Conservation (phyloP, 352 stramenopile species). For the Plasmopara muralis region DNA sequence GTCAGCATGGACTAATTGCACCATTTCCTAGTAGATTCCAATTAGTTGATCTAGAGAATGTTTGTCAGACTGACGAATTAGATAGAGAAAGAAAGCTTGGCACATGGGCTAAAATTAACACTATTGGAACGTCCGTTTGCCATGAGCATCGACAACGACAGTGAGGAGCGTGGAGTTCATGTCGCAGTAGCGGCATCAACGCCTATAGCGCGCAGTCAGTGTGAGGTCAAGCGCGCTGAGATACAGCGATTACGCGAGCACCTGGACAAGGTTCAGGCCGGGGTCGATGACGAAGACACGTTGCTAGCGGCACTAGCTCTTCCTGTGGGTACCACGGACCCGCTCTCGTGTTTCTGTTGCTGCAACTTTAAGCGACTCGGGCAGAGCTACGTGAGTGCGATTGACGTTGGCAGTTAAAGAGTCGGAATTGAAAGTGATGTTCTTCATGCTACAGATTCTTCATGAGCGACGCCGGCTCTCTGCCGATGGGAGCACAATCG, state of each 20-base stretch:
- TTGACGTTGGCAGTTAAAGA: neutral
- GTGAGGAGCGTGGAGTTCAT: constrained; percentile 10
- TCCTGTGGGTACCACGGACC: constrained; percentile 35
- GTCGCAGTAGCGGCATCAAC: neutral
- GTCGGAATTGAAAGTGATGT: constrained; percentile 5
- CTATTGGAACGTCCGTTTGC: neutral
- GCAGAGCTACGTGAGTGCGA: constrained; percentile 29
- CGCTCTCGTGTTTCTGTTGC: constrained; percentile 48
- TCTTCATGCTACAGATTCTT: constrained; percentile 31
- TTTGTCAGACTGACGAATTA: neutral
- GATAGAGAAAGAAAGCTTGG: neutral
- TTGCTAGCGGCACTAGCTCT: constrained; percentile 15
- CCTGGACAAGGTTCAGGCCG: constrained; percentile 15
- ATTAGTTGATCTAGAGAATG: neutral
- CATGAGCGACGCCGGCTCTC: constrained; percentile 30
- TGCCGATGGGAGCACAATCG: constrained; percentile 18
- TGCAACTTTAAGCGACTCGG: constrained; percentile 51
- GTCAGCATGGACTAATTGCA: constrained; percentile 44
- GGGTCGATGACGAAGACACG: constrained; percentile 22
- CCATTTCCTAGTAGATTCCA: constrained; percentile 39
- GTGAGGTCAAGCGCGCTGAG: constrained; percentile 15
- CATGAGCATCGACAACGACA: constrained; percentile 29
- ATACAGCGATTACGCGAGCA: constrained; percentile 18
- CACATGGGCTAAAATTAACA: neutral
- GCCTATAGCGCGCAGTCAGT: constrained; percentile 11